These are phyloP conservation scores for Seiridium cupressi DNA, from an alignment of 2,329 filamentous ascomycete genomes.

Conservation along the genomic window DNA sequence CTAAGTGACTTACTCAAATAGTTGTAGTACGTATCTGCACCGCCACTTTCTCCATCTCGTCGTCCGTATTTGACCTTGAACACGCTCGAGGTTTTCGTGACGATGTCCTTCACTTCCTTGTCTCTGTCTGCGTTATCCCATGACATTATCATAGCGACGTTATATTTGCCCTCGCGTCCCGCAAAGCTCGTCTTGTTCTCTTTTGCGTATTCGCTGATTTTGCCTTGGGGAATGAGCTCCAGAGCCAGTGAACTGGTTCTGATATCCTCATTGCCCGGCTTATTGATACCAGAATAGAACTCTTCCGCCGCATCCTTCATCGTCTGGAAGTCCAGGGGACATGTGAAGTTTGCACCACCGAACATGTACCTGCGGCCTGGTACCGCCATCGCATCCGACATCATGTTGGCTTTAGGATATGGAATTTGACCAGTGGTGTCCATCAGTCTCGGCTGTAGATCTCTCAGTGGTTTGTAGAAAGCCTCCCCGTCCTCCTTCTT, in stretches of 20 bases:
- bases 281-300: neutral
- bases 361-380: slow-evolving; percentile 33
- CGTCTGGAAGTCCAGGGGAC: slow-evolving; percentile 35
- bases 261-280: slow-evolving; percentile 1
- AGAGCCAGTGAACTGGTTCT: neutral
- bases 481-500: slow-evolving; percentile 30
- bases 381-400: slow-evolving; percentile 31
- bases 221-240: neutral
- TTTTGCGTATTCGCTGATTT: neutral
- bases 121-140: neutral
- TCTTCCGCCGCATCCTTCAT: slow-evolving; percentile 10
- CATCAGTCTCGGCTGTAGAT: slow-evolving; percentile 31
- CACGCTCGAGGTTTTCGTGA: neutral
- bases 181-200: slow-evolving; percentile 1
- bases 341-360: slow-evolving; percentile 41
- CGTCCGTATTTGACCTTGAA: neutral
- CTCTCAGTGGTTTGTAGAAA: slow-evolving; percentile 34
- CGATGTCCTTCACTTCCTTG: neutral
- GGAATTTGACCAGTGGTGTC: slow-evolving; percentile 37
- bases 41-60: neutral
- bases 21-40: slow-evolving; percentile 2
- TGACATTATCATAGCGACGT: neutral
- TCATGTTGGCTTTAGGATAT: slow-evolving; percentile 36
- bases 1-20: neutral
- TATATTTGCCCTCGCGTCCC: neutral